These are phyloP conservation scores for Rhodotorula babjevae DNA, from an alignment of 768 basidiomycete genomes.

Conservation along the genomic window DNA sequence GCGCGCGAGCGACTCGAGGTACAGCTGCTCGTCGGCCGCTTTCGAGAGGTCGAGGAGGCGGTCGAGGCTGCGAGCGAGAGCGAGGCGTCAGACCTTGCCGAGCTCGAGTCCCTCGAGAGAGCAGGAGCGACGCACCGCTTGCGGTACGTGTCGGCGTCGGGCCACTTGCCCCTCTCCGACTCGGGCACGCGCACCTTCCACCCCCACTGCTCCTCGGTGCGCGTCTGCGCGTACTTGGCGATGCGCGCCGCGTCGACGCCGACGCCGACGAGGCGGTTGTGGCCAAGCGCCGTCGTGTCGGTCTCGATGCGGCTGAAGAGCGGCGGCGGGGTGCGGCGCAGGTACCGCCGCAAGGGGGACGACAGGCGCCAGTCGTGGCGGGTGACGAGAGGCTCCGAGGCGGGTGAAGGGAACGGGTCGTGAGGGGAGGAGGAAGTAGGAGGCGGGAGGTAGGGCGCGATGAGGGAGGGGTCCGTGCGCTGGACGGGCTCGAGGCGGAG, in stretches of 20 bases:
- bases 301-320: slow-evolving; percentile 6
- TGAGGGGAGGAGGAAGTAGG: background rate
- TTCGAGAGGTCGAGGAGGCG: slow-evolving; percentile 24
- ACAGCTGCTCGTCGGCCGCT: slow-evolving; percentile 17
- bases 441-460: slow-evolving; percentile 9
- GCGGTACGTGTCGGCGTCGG: slow-evolving; percentile 14
- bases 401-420: background rate
- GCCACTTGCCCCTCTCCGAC: slow-evolving; percentile 14
- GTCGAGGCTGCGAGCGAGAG: background rate
- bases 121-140: slow-evolving; percentile 16
- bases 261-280: slow-evolving; percentile 26
- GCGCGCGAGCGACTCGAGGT: slow-evolving; percentile 15
- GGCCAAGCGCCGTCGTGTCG: slow-evolving; percentile 7
- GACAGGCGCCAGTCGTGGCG: slow-evolving; percentile 38
- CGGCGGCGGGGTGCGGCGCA: slow-evolving; percentile 9
- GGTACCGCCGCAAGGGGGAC: slow-evolving; percentile 20
- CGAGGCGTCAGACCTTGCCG: too few relatives aligned
- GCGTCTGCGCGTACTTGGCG: background rate
- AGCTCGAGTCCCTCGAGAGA: too few relatives aligned
- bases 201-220: slow-evolving; percentile 29
- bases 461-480: background rate
- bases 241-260: slow-evolving; percentile 17
- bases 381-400: slow-evolving; percentile 15
- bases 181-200: slow-evolving; percentile 30
- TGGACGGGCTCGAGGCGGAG: background rate